A percentile compares a stretch with the other conserved stretches of the same genome.
These are phyloP conservation scores for Colletotrichum tamarilloi DNA, from an alignment of 2,329 filamentous ascomycete genomes.

Conservation along the genomic window DNA sequence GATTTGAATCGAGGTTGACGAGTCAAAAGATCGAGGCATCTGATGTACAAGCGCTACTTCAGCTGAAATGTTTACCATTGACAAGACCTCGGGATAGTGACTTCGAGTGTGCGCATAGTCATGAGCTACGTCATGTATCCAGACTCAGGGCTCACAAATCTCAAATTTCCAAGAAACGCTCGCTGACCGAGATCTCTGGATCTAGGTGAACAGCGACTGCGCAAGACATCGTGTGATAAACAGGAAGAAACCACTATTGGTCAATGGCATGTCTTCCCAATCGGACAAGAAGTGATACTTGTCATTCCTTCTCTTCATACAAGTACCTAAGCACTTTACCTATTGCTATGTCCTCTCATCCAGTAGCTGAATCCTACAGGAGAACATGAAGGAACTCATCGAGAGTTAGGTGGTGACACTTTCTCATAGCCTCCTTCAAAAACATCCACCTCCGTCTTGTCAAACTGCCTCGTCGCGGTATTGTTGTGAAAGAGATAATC, in stretches of 20 bases:
- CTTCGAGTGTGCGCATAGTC: background rate
- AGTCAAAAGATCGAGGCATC: background rate
- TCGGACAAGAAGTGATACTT: too few species aligned
- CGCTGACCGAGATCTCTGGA: background rate
- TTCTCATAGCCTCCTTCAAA: constrained; percentile 17
- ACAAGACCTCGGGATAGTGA: background rate
- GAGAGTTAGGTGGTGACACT: background rate
- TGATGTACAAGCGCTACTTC: background rate
- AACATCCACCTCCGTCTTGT: background rate
- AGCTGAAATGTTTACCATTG: background rate
- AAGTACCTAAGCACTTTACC: background rate
- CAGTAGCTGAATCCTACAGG: background rate
- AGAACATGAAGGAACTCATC: background rate
- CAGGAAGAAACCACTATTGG: too few species aligned
- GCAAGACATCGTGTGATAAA: background rate
- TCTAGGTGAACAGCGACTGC: background rate
- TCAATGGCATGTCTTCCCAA: too few species aligned
- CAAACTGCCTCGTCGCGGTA: constrained; percentile 6
- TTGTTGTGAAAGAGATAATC: constrained; percentile 34
- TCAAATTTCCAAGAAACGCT: background rate
- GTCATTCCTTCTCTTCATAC: background rate
- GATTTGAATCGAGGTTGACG: background rate
- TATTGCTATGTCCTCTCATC: background rate
- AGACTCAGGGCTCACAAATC: too few species aligned
- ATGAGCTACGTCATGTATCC: too few species aligned